Percentiles rank a stretch among this genome's conserved stretches.
phyloP scores from a whole-genome alignment of 805 yeast genomes.

The Starmerella stigmatis region DNA sequence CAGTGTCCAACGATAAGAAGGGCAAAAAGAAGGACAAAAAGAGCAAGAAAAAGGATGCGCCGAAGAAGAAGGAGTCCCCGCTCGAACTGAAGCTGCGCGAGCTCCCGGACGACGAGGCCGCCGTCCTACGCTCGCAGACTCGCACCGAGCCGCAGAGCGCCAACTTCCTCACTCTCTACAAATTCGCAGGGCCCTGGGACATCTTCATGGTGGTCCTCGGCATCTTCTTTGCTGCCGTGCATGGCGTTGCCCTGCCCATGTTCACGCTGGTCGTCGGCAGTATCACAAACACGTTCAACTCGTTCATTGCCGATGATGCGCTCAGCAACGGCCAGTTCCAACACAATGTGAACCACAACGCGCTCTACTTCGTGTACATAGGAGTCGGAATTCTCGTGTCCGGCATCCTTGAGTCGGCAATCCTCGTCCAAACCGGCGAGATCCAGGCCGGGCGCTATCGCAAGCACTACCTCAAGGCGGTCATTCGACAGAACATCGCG shows the following conservation, averaged over 20 bases:
- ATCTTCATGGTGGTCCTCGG: slow-evolving; percentile 28
- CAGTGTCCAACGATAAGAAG: slow-evolving; percentile 4
- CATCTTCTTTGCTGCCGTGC: slow-evolving; percentile 28
- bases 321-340: slow-evolving; percentile 29
- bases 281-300: slow-evolving; percentile 32
- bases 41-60: not conserved
- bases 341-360: slow-evolving; percentile 29
- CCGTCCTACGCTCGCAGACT: slow-evolving; percentile 30
- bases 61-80: slow-evolving; percentile 5
- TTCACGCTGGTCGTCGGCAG: slow-evolving; percentile 36
- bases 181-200: slow-evolving; percentile 31
- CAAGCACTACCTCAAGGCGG: slow-evolving; percentile 31
- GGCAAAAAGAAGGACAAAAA: slow-evolving; percentile 3
- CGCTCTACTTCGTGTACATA: slow-evolving; percentile 34
- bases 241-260: slow-evolving; percentile 36
- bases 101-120: slow-evolving; percentile 29
- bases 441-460: slow-evolving; percentile 34
- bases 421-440: slow-evolving; percentile 35
- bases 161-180: slow-evolving; percentile 28
- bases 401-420: slow-evolving; percentile 30
- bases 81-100: slow-evolving; percentile 17
- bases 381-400: slow-evolving; percentile 32
- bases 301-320: slow-evolving; percentile 25
- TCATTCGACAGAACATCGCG: slow-evolving; percentile 35
- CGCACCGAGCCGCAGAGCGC: slow-evolving; percentile 21